Evolutionary conservation across 257 asterid species (phyloP), one percentile per base, ranked within the genome.

Genomic region (Schizonepeta tenuifolia): DNA sequence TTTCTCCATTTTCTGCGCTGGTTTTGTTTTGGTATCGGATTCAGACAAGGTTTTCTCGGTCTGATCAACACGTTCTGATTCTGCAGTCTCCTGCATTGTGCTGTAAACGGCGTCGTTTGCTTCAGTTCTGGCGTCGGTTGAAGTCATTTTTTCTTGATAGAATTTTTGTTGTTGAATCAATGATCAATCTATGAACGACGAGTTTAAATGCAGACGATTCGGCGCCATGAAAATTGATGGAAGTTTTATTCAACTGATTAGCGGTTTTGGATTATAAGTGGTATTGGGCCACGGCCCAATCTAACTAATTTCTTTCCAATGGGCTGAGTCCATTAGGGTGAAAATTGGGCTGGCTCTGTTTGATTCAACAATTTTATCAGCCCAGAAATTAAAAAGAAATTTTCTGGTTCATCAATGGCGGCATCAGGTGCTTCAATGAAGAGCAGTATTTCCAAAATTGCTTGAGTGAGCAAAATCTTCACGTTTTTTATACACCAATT

Each of bases 331-430:
- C 43, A 31, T 47, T 47, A 14, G 20, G 4, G 2, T 36, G 9
- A 2, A 0, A 18, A 15, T 9, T 18, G 53, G 54, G 54, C 69
- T 57, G 33, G 68, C 50, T 69, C 56, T 2, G 13, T 70, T 44
- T 4, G 12, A 55, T 59, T 24, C 11, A 20, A 36, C 15, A 40
- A 35, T 40, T 31, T 24, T 15, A 31, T 63, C 62, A 24, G 38
- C 26, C 64, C 68, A 61, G 67, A 61, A 46, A 69, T 60, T 8
- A 24, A 21, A 13, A 20, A 14, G 17, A 35, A 21, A 14, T 10
- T 59, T 24, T 28, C 43, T 21, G 55, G 41, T 58, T 38, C 80
- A 47, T 65, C 83, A 79, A 66, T 75, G 83, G 83, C 80, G 77
- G 80, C 47, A n/a, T n/a, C n/a, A n/a, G n/a, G n/a, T n/a, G n/a